Evolutionary conservation across 306 rosid genomes (phyloP), one percentile per base, ranked within the genome.

Genomic region (Rosa multiflora): DNA sequence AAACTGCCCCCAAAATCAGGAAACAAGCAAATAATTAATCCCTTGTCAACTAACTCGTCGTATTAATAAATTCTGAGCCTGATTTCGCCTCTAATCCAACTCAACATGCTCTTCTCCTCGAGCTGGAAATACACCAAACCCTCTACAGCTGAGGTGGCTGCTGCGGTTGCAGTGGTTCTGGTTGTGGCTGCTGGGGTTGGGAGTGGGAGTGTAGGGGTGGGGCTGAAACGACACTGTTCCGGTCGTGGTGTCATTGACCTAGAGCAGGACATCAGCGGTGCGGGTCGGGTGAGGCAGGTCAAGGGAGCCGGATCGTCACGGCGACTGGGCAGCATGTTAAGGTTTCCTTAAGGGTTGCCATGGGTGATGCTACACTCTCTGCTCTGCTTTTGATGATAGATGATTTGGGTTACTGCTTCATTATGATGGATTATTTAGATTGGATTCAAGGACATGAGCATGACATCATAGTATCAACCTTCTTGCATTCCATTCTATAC

Each of bases 61-160:
- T 69, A 90, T 80, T 74, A 95, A 80, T 72, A 88, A 71, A 88
- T 85, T 48, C 82, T 73, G 23, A 88, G 76, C 4, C 99, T 98
- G 44, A 95, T 90, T 67, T 95, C 97, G 2, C 99, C 99, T 26
- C 90, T 80, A 17, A 95, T 78, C 94, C 96, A 95, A 70, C 97
- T 92, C 78, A 95, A 91, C 3, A 95, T 91, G 75, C 97, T 92
- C 84, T 85, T 91, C 97, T 95, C 92, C 94, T 95, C 99, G 44
- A 95, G 68, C 0, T 89, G 82, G 43, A 81, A 83, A 81, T 88
- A 88, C 10, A 83, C 89, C 66, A 92, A 55, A 82, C 75, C 26
- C 35, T 73, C 42, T 86, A 35, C 17, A 49, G 87, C 7, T 37
- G 58, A 2, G 8, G 58, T 26, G 63, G 81, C 42, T 70, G 78